Evolutionary conservation across 768 basidiomycete species (phyloP).

Genomic region (Asterophora parasitica): DNA sequence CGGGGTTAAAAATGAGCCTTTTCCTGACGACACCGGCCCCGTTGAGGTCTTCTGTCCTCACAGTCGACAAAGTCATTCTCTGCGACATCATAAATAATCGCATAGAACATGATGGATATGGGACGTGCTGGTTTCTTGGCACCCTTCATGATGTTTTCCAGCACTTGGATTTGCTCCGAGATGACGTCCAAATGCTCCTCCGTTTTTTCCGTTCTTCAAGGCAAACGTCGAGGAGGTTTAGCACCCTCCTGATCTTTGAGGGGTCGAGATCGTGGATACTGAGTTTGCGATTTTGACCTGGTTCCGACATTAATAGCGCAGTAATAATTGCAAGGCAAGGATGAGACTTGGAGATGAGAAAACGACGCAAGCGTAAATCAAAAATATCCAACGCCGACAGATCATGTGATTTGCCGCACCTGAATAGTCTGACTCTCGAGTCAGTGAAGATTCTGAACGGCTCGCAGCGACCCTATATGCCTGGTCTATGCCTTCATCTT

Average conservation of each 20-base stretch:
- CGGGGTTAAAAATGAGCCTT: constrained; percentile 18
- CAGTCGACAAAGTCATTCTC: constrained; percentile 24
- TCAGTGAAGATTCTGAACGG: no score
- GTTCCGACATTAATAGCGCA: constrained; percentile 10
- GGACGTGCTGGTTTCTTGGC: constrained; percentile 24
- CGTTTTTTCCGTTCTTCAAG: constrained; percentile 26
- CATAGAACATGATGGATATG: constrained; percentile 10
- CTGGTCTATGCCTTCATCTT: no score
- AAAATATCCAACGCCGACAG: no score
- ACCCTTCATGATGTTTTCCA: constrained; percentile 22
- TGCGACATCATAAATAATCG: constrained; percentile 18
- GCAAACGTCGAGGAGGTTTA: constrained; percentile 21
- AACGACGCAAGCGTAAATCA: no score
- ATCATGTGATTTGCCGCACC: no score
- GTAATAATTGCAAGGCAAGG: no score
- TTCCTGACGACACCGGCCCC: constrained; percentile 23
- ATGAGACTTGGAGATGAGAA: no score
- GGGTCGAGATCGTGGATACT: constrained; percentile 26
- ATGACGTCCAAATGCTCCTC: constrained; percentile 19
- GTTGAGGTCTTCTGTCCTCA: constrained; percentile 22
- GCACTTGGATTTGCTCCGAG: constrained; percentile 19
- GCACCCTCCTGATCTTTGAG: constrained; percentile 22
- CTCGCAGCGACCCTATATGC: no score
- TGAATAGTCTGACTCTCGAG: no score
- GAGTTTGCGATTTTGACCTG: constrained; percentile 24